Percentiles rank a stretch among this genome's conserved stretches.
These are phyloP conservation scores for Candida tallmaniae DNA, from an alignment of 805 yeast genomes.

Conservation along the genomic window DNA sequence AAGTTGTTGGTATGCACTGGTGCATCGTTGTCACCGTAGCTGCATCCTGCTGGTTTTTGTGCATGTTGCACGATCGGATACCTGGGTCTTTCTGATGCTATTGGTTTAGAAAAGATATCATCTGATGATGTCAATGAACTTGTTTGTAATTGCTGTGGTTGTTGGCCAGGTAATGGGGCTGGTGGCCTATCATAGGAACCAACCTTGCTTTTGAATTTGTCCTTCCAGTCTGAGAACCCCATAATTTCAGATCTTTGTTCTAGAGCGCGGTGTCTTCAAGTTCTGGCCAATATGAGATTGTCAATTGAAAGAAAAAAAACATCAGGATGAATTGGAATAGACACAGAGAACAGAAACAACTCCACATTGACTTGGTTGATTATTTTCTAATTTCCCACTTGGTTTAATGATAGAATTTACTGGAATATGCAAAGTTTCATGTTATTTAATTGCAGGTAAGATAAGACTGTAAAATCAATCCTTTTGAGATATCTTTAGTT, in stretches of 20 bases:
- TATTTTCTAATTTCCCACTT: no score
- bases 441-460: no score
- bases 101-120: conserved; percentile 39
- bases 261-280: no score
- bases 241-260: conserved; percentile 12
- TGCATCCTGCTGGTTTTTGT: conserved; percentile 33
- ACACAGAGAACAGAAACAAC: no score
- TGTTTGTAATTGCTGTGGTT: background rate
- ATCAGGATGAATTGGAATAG: no score
- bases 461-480: no score
- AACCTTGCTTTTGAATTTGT: conserved; percentile 13
- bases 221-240: conserved; percentile 24
- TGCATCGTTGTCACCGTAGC: conserved; percentile 14
- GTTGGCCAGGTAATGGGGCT: conserved; percentile 1
- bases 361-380: no score
- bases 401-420: no score
- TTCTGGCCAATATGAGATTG: no score
- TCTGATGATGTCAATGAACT: conserved; percentile 1
- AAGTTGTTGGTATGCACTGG: conserved; percentile 77
- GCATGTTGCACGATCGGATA: conserved; percentile 32
- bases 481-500: no score
- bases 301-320: no score
- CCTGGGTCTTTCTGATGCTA: conserved; percentile 43
- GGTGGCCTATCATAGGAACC: conserved; percentile 1
- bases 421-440: no score